A percentile compares a stretch with the other conserved stretches of the same genome.
phyloP scores from a whole-genome alignment of 1,284 basidiomycete species.

The Heterobasidion occidentale region DNA sequence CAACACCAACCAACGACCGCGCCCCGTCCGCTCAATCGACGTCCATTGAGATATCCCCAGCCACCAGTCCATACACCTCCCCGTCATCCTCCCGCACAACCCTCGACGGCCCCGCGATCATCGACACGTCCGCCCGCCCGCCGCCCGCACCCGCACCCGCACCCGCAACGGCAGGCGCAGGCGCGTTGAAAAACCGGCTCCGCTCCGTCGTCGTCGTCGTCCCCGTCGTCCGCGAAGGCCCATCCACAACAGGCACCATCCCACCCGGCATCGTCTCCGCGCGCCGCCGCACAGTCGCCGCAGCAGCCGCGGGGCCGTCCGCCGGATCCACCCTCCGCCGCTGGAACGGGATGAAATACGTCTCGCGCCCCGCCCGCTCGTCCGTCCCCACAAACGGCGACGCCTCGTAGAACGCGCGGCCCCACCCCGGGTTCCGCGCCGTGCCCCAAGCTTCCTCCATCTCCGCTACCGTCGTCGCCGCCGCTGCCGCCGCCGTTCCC shows the following conservation, averaged over 20 bases:
- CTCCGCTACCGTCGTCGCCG: neutral
- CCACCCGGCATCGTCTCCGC: constrained; percentile 31
- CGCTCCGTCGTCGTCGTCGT: neutral
- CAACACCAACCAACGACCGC: neutral
- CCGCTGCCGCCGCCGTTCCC: neutral
- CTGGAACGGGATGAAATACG: constrained; percentile 6
- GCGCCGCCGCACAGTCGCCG: constrained; percentile 18
- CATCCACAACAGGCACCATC: constrained; percentile 16
- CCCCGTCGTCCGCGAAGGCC: constrained; percentile 3
- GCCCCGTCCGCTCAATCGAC: constrained; percentile 5
- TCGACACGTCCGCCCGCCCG: constrained; percentile 5
- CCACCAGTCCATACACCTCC: constrained; percentile 7
- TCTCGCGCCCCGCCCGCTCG: constrained; percentile 1
- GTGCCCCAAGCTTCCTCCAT: constrained; percentile 4
- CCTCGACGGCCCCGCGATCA: constrained; percentile 14
- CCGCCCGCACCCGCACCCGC: neutral
- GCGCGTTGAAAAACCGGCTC: neutral
- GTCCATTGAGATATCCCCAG: constrained; percentile 13
- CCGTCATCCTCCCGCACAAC: constrained; percentile 7
- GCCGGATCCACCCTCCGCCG: constrained; percentile 1
- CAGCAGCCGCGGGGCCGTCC: neutral
- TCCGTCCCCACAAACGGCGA: constrained; percentile 9
- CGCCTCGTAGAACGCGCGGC: constrained; percentile 13
- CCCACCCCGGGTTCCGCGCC: constrained; percentile 9
- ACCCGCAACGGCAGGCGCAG: neutral